A percentile compares a stretch with the other conserved stretches of the same genome.
Evolutionary conservation across 352 stramenopile species (phyloP).

Genomic region (Phytophthora lateralis): DNA sequence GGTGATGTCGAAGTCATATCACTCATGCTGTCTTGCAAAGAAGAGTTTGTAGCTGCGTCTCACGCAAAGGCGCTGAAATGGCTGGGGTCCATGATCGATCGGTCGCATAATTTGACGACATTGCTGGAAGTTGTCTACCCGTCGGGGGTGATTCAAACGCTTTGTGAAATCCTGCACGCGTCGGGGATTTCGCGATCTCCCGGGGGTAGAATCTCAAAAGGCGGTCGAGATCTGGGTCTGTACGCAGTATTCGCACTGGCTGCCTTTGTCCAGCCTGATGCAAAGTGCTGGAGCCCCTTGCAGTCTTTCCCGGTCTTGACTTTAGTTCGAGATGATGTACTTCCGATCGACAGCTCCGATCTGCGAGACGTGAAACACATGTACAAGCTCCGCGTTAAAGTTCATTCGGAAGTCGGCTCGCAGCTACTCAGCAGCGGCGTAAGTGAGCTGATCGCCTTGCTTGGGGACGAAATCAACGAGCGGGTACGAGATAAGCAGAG

Average conservation of each 20-base stretch:
- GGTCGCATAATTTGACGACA: conserved; percentile 52
- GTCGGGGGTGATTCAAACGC: conserved; percentile 64
- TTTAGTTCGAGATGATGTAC: conserved; percentile 29
- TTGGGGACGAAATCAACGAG: conserved; percentile 55
- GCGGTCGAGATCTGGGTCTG: conserved; percentile 47
- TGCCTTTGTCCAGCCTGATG: conserved; percentile 74
- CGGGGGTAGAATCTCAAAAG: conserved; percentile 51
- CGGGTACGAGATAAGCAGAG: conserved; percentile 29
- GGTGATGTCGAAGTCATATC: conserved; percentile 52
- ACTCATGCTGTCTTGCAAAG: conserved; percentile 44
- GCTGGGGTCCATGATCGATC: conserved; percentile 78
- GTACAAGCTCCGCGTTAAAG: conserved; percentile 70
- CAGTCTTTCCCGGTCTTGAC: conserved; percentile 66
- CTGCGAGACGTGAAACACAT: conserved; percentile 47
- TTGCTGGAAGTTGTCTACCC: conserved; percentile 63
- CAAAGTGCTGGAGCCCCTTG: conserved; percentile 53
- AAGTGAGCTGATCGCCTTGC: conserved; percentile 49
- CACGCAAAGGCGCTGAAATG: conserved; percentile 78
- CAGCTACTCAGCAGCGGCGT: conserved; percentile 61
- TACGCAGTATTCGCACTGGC: conserved; percentile 74
- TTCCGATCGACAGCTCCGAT: conserved; percentile 16
- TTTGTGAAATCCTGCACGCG: conserved; percentile 60
- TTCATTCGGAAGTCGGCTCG: conserved; percentile 69
- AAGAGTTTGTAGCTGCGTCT: conserved; percentile 27
- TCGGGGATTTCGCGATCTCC: conserved; percentile 55